Base-by-base conservation (phyloP, 176 grass and related monocot species). In the Luzula sylvatica region DNA sequence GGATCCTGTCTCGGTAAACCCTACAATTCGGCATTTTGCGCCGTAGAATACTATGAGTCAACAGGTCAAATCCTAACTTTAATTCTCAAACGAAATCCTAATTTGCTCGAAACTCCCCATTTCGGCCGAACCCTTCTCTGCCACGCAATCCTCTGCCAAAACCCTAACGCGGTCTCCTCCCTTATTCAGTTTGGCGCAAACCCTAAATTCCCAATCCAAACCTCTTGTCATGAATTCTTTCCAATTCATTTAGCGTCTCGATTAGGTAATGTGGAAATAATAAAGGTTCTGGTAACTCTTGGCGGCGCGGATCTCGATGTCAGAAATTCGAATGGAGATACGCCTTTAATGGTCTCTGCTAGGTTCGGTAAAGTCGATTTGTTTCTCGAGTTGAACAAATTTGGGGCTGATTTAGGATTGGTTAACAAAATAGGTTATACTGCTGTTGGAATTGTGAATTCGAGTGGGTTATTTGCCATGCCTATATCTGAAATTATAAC, bases 121-220 rank as follows among this genome's bases (percentile, higher is more conserved):
- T 60, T 73, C 15, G 81, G 75, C 58, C 55, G 81, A 44, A 79
- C 71, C 48, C 70, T 75, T 65, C 75, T 85, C 61, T 78, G 74
- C 48, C 81, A 85, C 26, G 81, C 81, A 28, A 79, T 85, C 32
- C 70, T 85, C 47, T 85, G 81, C 54, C 70, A 76, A 65, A 85
- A 85, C 27, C 59, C 65, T 15, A 62, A 71, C 66, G 74, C 75
- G 15, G 75, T 79, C 20, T 28, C 23, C 49, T 40, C 55, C n/a
- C 81, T 85, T 17, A 69, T 85, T 13, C 39, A 58, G 46, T 50
- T 46, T 50, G 70, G 75, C 60, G 70, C 75, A 28, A 85, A 77
- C 60, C 35, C 58, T 53, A 85, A 77, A 45, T 85, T 85, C 62
- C 75, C 81, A 3, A 75, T 85, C 53, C 53, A 48, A 38, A 62